These are phyloP conservation scores for Botrytis sinoallii DNA, from an alignment of 2,329 filamentous ascomycete genomes.

Conservation along the genomic window DNA sequence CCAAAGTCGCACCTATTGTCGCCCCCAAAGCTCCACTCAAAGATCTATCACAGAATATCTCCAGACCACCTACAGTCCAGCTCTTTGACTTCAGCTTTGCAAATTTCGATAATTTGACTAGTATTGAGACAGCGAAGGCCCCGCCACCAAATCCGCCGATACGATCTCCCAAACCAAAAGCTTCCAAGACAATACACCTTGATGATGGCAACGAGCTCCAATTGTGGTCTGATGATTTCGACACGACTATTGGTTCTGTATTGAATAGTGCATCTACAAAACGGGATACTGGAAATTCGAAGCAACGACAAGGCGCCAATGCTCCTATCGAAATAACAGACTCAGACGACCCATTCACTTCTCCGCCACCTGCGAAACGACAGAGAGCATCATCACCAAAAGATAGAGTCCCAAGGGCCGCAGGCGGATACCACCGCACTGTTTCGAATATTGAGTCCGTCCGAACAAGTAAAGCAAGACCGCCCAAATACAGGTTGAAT, in stretches of 20 bases:
- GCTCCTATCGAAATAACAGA: slow-evolving; percentile 25
- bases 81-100: not conserved
- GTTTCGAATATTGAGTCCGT: slow-evolving; percentile 41
- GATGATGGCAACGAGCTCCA: slow-evolving; percentile 5
- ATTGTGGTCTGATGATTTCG: slow-evolving; percentile 39
- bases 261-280: not conserved
- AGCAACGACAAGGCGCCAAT: not conserved
- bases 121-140: not conserved
- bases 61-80: not conserved
- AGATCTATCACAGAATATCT: not conserved
- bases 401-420: slow-evolving; percentile 9
- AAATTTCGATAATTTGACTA: not conserved
- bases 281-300: not conserved
- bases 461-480: slow-evolving; percentile 24
- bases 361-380: slow-evolving; percentile 20
- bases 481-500: slow-evolving; percentile 34
- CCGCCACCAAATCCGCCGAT: not conserved
- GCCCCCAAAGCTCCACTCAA: not conserved
- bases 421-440: slow-evolving; percentile 25
- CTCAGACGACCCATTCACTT: slow-evolving; percentile 36
- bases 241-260: slow-evolving; percentile 38
- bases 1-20: not conserved
- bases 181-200: not conserved
- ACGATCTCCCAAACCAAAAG: not conserved
- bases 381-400: not conserved